Base-by-base conservation (phyloP, 371 early-diverging fungal genomes). In the Zopfochytrium polystomum region DNA sequence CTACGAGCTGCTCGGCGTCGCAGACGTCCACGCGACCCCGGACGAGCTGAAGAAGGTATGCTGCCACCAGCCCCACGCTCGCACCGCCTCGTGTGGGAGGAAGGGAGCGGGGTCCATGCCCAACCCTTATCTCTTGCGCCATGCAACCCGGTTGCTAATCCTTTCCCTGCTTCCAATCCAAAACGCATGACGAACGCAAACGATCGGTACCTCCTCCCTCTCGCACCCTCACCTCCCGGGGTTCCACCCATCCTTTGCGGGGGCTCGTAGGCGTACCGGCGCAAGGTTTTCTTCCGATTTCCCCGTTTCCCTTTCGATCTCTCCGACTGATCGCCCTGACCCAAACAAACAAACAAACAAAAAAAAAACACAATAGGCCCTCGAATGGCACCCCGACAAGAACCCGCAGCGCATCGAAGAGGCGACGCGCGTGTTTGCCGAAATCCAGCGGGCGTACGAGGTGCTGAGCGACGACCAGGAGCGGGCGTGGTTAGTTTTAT, bases 371-470 rank as follows among this genome's bases (percentile, higher is more conserved):
- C 22, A 52, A 22, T 9, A 45, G 34, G 96, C 96, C 5, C 75
- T 96, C 22, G 73, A 85, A 61, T 87, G 87, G 85, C 95, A 95
- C 71, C 96, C 96, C 38, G 95, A 96, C 79, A 95, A 95, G 71
- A 95, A 96, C 80, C 81, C 78, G 29, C 83, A 88, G 63, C 74
- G 86, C 52, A 72, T 86, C 7, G 88, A 91, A 52, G 93, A 92
- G 72, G 89, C 95, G 2, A 93, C 91, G 6, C 77, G 82, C 34
- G 76, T 83, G 48, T 97, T 97, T 79, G 84, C 90, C 0, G 73
- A 87, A 61, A 88, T 96, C 45, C 91, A 89, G 60, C 82, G 89
- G 52, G 97, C 97, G 1, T 95, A 96, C 68, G 93, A 94, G 51
- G 67, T 70, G 1, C 62, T 77, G 18, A 72, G 66, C 54, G 77